Evolutionary conservation across 352 stramenopile genomes (phyloP), one percentile per base, ranked within the genome.

Genomic region (Halophytophthora polymorphica): DNA sequence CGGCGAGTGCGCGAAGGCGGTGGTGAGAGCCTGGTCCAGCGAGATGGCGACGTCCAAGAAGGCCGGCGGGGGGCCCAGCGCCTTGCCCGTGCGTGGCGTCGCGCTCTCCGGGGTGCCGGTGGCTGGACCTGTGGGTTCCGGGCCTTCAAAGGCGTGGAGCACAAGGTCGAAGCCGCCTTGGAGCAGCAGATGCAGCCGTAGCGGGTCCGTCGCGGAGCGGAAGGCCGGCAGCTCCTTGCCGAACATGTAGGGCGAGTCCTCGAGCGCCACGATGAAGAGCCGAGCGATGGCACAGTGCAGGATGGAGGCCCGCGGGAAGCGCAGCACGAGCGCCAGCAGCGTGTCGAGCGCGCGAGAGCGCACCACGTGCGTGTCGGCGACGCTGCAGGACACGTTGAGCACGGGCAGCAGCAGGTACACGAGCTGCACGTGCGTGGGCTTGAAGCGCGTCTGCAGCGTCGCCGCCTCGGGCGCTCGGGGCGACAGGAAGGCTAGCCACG

Each of bases 271-370:
- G 52, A 91, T 89, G 45, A 80, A 91, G 19, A 91, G 58, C 6
- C 81, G 63, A 2, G 69, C 69, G 34, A 88, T 83, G 17, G 76
- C 71, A 37, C 71, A 88, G 38, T 73, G 78, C 34, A 88, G 56
- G 56, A 76, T 95, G 50, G 63, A 90, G 51, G 97, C 87, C 29
- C 93, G 81, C 0, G 97, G 62, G 64, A 94, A 98, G 5, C 91
- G 76, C 19, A 96, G 60, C 56, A 98, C 87, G 33, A 98, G 71
- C 58, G 98, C 90, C 15, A 98, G 83, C 5, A 83, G 55, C 13
- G 51, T 36, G 38, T 82, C 67, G 21, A 88, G 73, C 2, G 65
- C 72, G 47, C 66, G 51, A 14, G 66, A 43, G 0, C 53, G 41
- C 45, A 83, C 70, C 17, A 86, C 52, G 4, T 71, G 50, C 0